phyloP scores from a whole-genome alignment of 164 flowering plant species.

The Umbilicus rupestris region DNA sequence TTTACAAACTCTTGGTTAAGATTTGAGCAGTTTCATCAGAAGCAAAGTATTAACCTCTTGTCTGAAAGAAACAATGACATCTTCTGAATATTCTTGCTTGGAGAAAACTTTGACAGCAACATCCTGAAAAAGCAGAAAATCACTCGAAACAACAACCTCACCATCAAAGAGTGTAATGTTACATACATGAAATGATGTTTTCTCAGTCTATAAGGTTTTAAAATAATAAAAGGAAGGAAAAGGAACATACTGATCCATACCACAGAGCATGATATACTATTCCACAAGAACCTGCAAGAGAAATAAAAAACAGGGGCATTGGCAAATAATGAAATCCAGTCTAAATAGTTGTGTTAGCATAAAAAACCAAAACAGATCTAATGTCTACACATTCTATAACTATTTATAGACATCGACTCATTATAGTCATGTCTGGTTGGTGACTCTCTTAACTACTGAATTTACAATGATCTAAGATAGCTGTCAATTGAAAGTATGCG shows the following conservation, averaged over 20 bases:
- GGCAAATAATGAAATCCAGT: not conserved
- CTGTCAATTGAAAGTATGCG: not conserved
- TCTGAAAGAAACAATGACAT: conserved; percentile 67
- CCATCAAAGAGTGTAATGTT: not conserved
- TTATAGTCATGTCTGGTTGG: not conserved
- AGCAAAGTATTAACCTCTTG: conserved; percentile 52
- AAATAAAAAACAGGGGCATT: not conserved
- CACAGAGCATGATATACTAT: conserved; percentile 94
- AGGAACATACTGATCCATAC: conserved; percentile 95
- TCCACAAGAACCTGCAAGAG: conserved; percentile 85
- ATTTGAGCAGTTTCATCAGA: too few relatives aligned
- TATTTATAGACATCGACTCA: not conserved
- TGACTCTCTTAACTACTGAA: not conserved
- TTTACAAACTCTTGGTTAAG: too few relatives aligned
- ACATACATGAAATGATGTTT: not conserved
- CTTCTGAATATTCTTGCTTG: conserved; percentile 91
- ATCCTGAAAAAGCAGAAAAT: conserved; percentile 59
- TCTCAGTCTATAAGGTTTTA: not conserved
- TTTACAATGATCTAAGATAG: not conserved
- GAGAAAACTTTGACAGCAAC: conserved; percentile 98
- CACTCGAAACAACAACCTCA: not conserved
- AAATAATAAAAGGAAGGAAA: not conserved
- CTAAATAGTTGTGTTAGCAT: not conserved
- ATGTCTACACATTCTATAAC: not conserved
- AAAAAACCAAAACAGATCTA: not conserved